Conservation (phyloP, 2,329 filamentous ascomycete species). For the Scytalidium sp. region DNA sequence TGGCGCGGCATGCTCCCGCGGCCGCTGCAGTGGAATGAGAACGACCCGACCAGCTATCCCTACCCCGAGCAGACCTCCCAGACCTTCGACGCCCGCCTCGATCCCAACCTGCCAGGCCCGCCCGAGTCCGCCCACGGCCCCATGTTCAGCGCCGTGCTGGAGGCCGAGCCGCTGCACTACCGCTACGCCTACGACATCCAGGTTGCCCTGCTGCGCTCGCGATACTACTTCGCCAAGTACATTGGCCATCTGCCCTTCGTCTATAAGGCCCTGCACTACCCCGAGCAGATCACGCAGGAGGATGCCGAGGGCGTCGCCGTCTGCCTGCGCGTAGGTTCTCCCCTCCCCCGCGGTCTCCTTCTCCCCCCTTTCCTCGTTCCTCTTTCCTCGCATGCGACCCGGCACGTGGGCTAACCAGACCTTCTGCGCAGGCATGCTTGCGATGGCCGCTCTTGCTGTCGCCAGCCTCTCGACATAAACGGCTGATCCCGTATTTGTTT, state of each 20-base stretch:
- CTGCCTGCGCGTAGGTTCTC: conserved; percentile 40
- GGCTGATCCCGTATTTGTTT: conserved; percentile 56
- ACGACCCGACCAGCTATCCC: conserved; percentile 42
- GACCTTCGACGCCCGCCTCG: conserved; percentile 18
- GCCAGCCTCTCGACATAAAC: conserved; percentile 54
- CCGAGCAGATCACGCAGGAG: conserved; percentile 48
- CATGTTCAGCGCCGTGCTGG: conserved; percentile 46
- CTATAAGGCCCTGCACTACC: conserved; percentile 57
- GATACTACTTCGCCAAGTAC: conserved; percentile 57
- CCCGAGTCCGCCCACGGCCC: conserved; percentile 13
- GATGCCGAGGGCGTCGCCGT: conserved; percentile 53
- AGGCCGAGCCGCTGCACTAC: conserved; percentile 41
- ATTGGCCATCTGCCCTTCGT: conserved; percentile 56
- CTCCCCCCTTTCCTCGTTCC: not conserved
- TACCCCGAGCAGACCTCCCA: conserved; percentile 25
- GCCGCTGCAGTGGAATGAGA: conserved; percentile 56
- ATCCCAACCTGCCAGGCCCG: conserved; percentile 16
- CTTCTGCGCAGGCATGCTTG: conserved; percentile 50
- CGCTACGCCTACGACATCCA: conserved; percentile 54
- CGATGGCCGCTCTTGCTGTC: conserved; percentile 59
- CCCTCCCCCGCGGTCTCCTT: not conserved
- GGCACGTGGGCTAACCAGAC: too few species aligned
- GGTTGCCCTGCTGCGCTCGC: conserved; percentile 52
- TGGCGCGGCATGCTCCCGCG: conserved; percentile 56
- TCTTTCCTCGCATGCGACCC: too few species aligned